Base-by-base conservation (phyloP, 2,329 filamentous ascomycete genomes). In the Aspergillus fructus region DNA sequence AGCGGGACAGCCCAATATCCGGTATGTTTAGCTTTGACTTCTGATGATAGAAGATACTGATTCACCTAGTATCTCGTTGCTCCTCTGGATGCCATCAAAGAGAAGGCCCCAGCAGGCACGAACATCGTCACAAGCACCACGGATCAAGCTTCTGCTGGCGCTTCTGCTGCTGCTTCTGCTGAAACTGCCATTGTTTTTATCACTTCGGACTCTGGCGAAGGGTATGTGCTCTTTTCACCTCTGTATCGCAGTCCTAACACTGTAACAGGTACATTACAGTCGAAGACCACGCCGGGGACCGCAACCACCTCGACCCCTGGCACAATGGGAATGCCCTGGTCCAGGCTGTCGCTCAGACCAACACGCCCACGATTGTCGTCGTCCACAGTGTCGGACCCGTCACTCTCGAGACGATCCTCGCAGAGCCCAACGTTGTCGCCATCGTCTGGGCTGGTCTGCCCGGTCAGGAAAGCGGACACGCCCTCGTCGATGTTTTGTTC, bases 1-100 rank as follows among this genome's bases (percentile, higher is more conserved):
- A 89, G 85, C 4, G 90, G 90, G 48, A 87, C 85, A 0, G 79
- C 87, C 5, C 82, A 90, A 55, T 92, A 88, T 75, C 87, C 89
- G 0, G 64, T 68, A 57, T 11, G 55, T 40, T 12, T 17, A 8
- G 3, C 5, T 6, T 27, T 6, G 27, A 30, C 1, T 9, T 9
- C 11, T 30, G 27, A 30, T 1, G 8, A 9, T 21, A 21, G 21
- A 30, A 30, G 8, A 11, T 11, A 30, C 27, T 30, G 3, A 30
- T 30, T 30, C 27, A 9, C 27, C 8, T 47, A 73, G 61, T 78
- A 80, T 59, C 73, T 82, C 24, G 64, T 81, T 49, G 74, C 69
- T 3, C 78, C 78, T 2, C 67, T 77, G 11, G 72, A 76, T 55
- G 76, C 76, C 6, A 78, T 79, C 53, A 72, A 72, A 46, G 60